Percentiles rank a stretch among this genome's conserved stretches.
These are phyloP conservation scores for Botrytis galanthina DNA, from an alignment of 2,329 filamentous ascomycete genomes.

Conservation along the genomic window DNA sequence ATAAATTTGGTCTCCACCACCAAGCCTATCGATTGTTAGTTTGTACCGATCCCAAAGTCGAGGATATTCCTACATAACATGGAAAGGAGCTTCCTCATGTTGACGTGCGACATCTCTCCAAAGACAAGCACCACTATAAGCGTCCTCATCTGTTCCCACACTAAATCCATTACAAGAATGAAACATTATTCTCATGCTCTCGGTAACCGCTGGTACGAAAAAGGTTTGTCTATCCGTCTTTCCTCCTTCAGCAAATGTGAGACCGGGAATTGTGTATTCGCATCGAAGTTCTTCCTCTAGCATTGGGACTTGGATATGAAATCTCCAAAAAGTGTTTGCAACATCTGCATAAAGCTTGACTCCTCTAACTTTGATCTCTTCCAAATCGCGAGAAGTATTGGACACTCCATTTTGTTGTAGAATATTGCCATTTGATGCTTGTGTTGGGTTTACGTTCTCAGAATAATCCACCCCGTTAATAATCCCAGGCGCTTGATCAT, in stretches of 20 bases:
- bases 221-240: slow-evolving; percentile 66
- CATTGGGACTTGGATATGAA: slow-evolving; percentile 77
- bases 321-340: slow-evolving; percentile 87
- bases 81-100: slow-evolving; percentile 79
- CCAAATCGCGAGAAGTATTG: slow-evolving; percentile 16
- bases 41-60: not conserved
- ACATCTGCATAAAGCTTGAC: slow-evolving; percentile 63
- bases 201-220: slow-evolving; percentile 76
- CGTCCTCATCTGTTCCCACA: slow-evolving; percentile 77
- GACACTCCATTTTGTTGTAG: not conserved
- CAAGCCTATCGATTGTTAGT: slow-evolving; percentile 57
- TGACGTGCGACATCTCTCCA: slow-evolving; percentile 91
- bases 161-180: slow-evolving; percentile 98
- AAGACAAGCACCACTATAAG: slow-evolving; percentile 85
- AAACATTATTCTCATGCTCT: slow-evolving; percentile 98
- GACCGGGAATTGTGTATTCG: slow-evolving; percentile 70
- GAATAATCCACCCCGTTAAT: slow-evolving; percentile 36
- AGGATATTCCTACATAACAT: slow-evolving; percentile 74
- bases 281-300: slow-evolving; percentile 68
- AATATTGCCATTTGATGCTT: not conserved
- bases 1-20: slow-evolving; percentile 94
- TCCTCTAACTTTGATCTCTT: slow-evolving; percentile 47
- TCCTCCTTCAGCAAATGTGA: slow-evolving; percentile 58
- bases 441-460: slow-evolving; percentile 30
- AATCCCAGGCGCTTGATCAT: slow-evolving; percentile 31